Evolutionary conservation across 2,329 filamentous ascomycete species (phyloP), one percentile per base, ranked within the genome.

Genomic region (Daldinia sp.): DNA sequence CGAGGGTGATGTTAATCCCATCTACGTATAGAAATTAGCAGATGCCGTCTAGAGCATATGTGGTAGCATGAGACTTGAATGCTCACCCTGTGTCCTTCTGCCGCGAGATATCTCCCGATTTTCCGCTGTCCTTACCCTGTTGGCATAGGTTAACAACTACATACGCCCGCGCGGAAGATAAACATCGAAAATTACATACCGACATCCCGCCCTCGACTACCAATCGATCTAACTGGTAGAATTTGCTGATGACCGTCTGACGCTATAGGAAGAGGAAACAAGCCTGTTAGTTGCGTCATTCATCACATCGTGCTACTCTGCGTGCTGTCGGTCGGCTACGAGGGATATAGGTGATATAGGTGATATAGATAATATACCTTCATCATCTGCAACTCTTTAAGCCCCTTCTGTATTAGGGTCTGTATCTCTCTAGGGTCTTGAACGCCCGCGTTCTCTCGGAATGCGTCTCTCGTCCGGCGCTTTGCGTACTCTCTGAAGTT

Each of bases 401-500:
- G 79, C 0, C 94, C 96, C 77, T 93, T 92, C 81, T 98, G 93
- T 74, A 98, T 87, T 75, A 98, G 83, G 81, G 97, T 94, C 81
- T 98, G 94, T 79, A 97, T 86, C 82, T 87, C 86, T 70, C 93
- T 86, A 72, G 89, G 86, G 78, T 98, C 96, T 51, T 88, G 83
- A 76, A 93, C 91, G 63, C 81, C 79, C 80, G 89, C 87, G 81
- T 97, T 87, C 80, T 97, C 93, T 75, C 92, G 88, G 81, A 98
- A 99, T 4, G 93, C 91, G 84, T 98, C 96, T 79, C 88, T 88
- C 79, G 96, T 97, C 81, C 95, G 89, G 78, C 96, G 91, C 82
- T 90, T 92, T 60, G 96, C 94, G 82, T 99, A 99, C 81, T 98
- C 95, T 82, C 96, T 90, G 87, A 98, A 99, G 83, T 98, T 99